Conservation (phyloP, 2,329 filamentous ascomycete species). For the Xylariaceae sp. region DNA sequence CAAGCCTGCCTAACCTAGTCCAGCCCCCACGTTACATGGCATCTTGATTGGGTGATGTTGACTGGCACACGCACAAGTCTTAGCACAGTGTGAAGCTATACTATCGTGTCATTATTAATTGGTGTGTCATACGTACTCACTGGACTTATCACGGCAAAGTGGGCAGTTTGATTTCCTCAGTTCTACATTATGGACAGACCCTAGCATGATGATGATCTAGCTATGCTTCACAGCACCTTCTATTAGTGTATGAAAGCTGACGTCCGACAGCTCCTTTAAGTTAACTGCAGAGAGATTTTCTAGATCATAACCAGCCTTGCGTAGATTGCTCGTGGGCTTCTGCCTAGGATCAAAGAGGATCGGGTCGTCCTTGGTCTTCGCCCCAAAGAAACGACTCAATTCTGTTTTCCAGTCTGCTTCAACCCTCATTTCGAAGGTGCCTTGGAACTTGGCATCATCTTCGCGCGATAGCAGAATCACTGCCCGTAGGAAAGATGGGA, state of each 20-base stretch:
- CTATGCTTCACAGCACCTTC: not conserved
- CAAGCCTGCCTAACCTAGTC: too few species aligned
- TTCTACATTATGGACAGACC: too few species aligned
- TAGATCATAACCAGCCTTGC: constrained; percentile 5
- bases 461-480: constrained; percentile 2
- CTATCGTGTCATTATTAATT: too few species aligned
- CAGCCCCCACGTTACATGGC: too few species aligned
- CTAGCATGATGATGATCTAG: too few species aligned
- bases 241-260: not conserved
- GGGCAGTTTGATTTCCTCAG: too few species aligned
- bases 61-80: too few species aligned
- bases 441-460: not conserved
- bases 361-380: not conserved
- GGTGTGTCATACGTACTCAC: too few species aligned
- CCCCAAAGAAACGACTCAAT: not conserved
- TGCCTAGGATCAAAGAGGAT: constrained; percentile 1
- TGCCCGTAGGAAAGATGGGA: constrained; percentile 1
- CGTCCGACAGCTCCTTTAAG: not conserved
- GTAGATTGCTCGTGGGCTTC: not conserved
- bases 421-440: not conserved
- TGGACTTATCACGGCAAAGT: too few species aligned
- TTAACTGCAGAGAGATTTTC: not conserved
- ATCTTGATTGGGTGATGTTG: too few species aligned
- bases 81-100: too few species aligned
- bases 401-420: not conserved